Percentiles rank a stretch among this genome's conserved stretches.
These are phyloP conservation scores for Penstemon eatonii DNA, from an alignment of 257 asterid species.

Conservation along the genomic window DNA sequence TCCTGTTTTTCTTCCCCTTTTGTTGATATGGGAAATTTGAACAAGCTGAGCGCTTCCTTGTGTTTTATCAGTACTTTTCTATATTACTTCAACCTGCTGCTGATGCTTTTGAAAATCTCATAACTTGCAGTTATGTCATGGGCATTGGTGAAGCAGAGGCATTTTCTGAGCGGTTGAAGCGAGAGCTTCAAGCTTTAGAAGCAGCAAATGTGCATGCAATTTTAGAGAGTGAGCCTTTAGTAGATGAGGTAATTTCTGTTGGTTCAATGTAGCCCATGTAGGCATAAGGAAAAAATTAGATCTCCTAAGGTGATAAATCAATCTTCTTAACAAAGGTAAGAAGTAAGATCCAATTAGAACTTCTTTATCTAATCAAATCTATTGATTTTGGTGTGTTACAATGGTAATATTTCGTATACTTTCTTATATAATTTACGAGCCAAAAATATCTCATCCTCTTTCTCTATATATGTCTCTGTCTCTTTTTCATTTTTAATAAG, in stretches of 20 bases:
- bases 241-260: slow-evolving; percentile 57
- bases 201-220: slow-evolving; percentile 99
- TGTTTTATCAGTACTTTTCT: slow-evolving; percentile 4
- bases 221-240: slow-evolving; percentile 86
- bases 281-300: too few relatives aligned
- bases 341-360: too few relatives aligned
- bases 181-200: slow-evolving; percentile 98
- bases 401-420: too few relatives aligned
- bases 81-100: slow-evolving; percentile 19
- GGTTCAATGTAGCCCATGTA: slow-evolving; percentile 14
- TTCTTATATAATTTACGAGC: too few relatives aligned
- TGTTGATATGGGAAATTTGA: slow-evolving; percentile 14
- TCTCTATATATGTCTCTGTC: background rate
- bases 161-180: slow-evolving; percentile 92
- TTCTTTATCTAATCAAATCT: too few relatives aligned
- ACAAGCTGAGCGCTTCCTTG: slow-evolving; percentile 1
- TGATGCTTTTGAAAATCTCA: slow-evolving; percentile 22
- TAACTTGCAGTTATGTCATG: slow-evolving; percentile 85
- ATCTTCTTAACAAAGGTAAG: too few relatives aligned
- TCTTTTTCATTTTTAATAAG: background rate
- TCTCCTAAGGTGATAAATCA: too few relatives aligned
- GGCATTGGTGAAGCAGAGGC: slow-evolving; percentile 99
- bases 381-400: too few relatives aligned
- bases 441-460: slow-evolving; percentile 1
- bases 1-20: slow-evolving; percentile 16